Conservation (phyloP, 2,329 filamentous ascomycete species). For the Kalmusia sp. region DNA sequence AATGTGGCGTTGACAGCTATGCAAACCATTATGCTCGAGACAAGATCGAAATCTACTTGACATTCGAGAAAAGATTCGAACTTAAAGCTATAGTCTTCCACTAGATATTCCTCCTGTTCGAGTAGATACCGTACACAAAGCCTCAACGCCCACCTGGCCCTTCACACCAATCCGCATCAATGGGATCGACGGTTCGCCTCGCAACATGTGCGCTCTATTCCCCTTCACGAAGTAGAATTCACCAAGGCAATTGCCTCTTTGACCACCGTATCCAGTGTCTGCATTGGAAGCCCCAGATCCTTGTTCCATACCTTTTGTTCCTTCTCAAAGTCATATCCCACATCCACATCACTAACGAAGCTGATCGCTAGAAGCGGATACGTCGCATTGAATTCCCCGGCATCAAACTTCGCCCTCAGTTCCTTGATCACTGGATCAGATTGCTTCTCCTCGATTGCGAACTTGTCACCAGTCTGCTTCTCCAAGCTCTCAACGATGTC, state of each 20-base stretch:
- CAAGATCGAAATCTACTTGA: too few species aligned
- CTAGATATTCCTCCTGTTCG: too few species aligned
- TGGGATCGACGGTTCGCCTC: too few species aligned
- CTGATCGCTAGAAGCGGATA: slow-evolving; percentile 25
- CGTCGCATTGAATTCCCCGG: slow-evolving; percentile 23
- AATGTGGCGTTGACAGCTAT: too few species aligned
- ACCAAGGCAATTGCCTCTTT: slow-evolving; percentile 18
- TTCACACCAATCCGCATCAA: too few species aligned
- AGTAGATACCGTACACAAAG: too few species aligned
- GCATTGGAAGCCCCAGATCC: slow-evolving; percentile 24
- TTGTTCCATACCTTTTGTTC: slow-evolving; percentile 31
- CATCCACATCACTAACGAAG: slow-evolving; percentile 30
- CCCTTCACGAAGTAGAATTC: too few species aligned
- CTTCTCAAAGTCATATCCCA: slow-evolving; percentile 28
- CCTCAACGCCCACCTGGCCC: too few species aligned
- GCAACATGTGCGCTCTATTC: too few species aligned
- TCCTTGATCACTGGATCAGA: slow-evolving; percentile 14
- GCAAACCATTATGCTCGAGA: too few species aligned
- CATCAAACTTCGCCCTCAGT: slow-evolving; percentile 18
- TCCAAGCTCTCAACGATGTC: slow-evolving; percentile 26
- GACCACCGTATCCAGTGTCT: slow-evolving; percentile 28
- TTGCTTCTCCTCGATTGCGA: slow-evolving; percentile 15
- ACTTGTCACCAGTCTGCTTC: slow-evolving; percentile 19
- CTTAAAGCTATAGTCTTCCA: too few species aligned
- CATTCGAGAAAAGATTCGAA: too few species aligned